A percentile compares a stretch with the other conserved stretches of the same genome.
Conservation (phyloP, 2,329 filamentous ascomycete genomes). For the Alternaria sp. region DNA sequence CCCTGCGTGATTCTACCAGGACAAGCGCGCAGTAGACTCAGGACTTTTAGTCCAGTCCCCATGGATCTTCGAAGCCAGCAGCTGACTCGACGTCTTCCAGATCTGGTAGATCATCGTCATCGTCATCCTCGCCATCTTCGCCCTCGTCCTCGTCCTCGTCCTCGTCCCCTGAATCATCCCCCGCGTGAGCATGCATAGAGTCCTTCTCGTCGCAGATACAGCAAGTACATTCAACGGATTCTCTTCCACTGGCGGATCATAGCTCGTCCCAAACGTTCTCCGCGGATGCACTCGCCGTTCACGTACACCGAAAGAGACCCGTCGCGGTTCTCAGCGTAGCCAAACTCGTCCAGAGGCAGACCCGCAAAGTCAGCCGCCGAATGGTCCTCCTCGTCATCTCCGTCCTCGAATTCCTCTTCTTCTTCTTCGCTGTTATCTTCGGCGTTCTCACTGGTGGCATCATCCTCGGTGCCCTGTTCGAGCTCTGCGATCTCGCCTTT, state of each 20-base stretch:
- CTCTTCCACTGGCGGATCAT: neutral
- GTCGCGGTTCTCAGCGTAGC: constrained; percentile 6
- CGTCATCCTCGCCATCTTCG: neutral
- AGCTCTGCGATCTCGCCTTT: constrained; percentile 2
- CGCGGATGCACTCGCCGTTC: neutral
- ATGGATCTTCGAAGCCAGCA: neutral
- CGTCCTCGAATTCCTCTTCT: neutral
- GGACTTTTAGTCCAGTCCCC: neutral
- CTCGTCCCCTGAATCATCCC: neutral
- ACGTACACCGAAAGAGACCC: constrained; percentile 3
- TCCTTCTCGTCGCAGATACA: neutral
- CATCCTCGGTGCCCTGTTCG: neutral
- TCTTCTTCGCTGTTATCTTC: neutral
- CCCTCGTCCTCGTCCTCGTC: neutral
- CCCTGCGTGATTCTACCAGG: neutral
- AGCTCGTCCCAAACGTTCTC: constrained; percentile 1
- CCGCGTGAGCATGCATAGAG: neutral
- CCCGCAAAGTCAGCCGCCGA: constrained; percentile 4
- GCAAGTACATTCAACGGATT: constrained; percentile 1
- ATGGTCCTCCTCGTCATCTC: constrained; percentile 6
- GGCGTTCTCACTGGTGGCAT: neutral
- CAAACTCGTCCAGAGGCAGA: neutral
- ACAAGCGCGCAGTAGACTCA: neutral
- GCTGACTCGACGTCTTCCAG: neutral
- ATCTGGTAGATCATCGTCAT: neutral